These are phyloP conservation scores for Fusarium sp. DNA, from an alignment of 2,329 filamentous ascomycete species.

Conservation along the genomic window DNA sequence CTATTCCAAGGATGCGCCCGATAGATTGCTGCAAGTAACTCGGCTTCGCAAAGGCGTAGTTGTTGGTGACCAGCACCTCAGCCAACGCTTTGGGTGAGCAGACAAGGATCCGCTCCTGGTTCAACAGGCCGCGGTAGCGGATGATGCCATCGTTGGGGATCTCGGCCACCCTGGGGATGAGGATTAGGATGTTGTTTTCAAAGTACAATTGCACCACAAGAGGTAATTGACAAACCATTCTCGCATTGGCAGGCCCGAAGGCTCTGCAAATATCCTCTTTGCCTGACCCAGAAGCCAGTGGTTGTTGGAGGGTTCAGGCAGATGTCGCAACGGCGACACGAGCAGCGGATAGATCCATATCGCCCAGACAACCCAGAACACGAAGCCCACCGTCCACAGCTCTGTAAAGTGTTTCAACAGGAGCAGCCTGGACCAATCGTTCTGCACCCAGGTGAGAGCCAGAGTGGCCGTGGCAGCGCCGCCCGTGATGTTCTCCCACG, in stretches of 20 bases:
- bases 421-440: slow-evolving; percentile 45
- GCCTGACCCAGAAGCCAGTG: slow-evolving; percentile 64
- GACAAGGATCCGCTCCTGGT: slow-evolving; percentile 71
- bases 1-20: slow-evolving; percentile 74
- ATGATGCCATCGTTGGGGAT: slow-evolving; percentile 77
- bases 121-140: slow-evolving; percentile 72
- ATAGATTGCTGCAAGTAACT: slow-evolving; percentile 64
- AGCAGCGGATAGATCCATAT: slow-evolving; percentile 62
- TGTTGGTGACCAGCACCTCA: slow-evolving; percentile 76
- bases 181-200: slow-evolving; percentile 12
- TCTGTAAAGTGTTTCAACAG: slow-evolving; percentile 51
- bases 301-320: slow-evolving; percentile 58
- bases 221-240: slow-evolving; percentile 57
- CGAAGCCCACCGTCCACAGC: slow-evolving; percentile 51
- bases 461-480: slow-evolving; percentile 41
- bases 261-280: slow-evolving; percentile 51
- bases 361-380: slow-evolving; percentile 54
- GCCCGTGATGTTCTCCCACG: slow-evolving; percentile 40
- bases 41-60: slow-evolving; percentile 78
- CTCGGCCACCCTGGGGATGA: slow-evolving; percentile 65
- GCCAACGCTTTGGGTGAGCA: slow-evolving; percentile 73
- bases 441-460: slow-evolving; percentile 30
- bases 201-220: background rate
- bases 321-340: slow-evolving; percentile 61
- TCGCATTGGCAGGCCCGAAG: slow-evolving; percentile 58